phyloP scores from a whole-genome alignment of 2,329 filamentous ascomycete species.

The Trichoderma koningii region DNA sequence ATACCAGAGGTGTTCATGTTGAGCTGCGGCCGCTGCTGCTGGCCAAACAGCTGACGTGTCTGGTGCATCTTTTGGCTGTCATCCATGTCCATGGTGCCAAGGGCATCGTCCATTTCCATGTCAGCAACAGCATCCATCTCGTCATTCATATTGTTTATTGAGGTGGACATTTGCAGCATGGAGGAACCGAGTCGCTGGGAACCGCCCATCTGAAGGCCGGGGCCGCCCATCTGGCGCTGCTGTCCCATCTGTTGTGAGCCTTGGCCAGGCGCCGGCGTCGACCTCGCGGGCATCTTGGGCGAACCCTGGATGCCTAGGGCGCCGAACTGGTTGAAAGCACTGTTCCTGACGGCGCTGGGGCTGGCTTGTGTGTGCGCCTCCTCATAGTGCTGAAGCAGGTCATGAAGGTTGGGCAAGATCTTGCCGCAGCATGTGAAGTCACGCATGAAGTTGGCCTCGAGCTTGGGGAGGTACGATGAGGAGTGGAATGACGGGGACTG shows the following conservation, averaged over 20 bases:
- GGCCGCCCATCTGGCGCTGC: conserved; percentile 36
- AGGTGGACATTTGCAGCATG: conserved; percentile 45
- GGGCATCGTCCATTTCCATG: conserved; percentile 93
- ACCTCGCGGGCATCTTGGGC: conserved; percentile 41
- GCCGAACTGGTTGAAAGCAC: conserved; percentile 46
- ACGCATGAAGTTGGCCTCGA: conserved; percentile 96
- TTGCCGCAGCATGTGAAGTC: conserved; percentile 95
- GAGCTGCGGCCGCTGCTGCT: conserved; percentile 67
- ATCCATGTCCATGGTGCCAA: conserved; percentile 66
- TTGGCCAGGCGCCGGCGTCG: conserved; percentile 38
- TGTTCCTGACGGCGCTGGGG: conserved; percentile 46
- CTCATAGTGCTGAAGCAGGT: conserved; percentile 94
- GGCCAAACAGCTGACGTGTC: conserved; percentile 68
- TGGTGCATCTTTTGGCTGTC: conserved; percentile 68
- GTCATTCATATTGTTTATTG: conserved; percentile 48
- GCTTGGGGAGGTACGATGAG: conserved; percentile 91
- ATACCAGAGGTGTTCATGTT: conserved; percentile 78
- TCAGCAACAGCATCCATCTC: conserved; percentile 87
- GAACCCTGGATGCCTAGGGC: conserved; percentile 40
- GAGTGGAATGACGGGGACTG: conserved; percentile 96
- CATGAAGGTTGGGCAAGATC: conserved; percentile 87
- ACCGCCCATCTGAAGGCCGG: conserved; percentile 45
- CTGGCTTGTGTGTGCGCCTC: conserved; percentile 81
- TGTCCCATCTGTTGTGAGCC: conserved; percentile 41
- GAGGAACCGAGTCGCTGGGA: conserved; percentile 35